Evolutionary conservation across 1,139 yeast genomes (phyloP).

Genomic region (Saccharomyces uvarum): DNA sequence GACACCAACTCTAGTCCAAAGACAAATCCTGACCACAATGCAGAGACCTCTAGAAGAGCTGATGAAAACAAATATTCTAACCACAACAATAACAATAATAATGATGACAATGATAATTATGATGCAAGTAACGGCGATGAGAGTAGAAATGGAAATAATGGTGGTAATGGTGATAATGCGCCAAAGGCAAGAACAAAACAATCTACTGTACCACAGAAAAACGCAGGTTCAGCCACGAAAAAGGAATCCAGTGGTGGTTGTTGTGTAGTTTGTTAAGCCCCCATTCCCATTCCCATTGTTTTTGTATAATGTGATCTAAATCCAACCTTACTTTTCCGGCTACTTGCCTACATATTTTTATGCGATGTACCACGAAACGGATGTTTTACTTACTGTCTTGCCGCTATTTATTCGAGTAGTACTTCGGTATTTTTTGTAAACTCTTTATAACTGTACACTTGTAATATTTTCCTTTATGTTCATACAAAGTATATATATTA

Average conservation of each 20-base stretch:
- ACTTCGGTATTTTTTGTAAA: neutral
- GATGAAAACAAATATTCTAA: neutral
- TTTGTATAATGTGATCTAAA: neutral
- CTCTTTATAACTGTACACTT: neutral
- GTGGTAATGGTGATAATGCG: neutral
- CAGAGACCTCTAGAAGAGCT: neutral
- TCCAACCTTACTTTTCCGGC: neutral
- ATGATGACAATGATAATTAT: neutral
- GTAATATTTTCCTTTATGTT: neutral
- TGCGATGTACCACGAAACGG: neutral
- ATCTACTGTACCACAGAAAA: conserved; percentile 10
- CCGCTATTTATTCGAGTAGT: neutral
- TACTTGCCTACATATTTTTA: neutral
- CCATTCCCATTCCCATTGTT: neutral
- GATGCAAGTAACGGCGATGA: conserved; percentile 1
- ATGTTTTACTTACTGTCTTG: neutral
- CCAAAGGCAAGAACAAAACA: neutral
- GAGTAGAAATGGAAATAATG: neutral
- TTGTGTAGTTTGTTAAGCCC: conserved; percentile 15
- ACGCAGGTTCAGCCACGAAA: conserved; percentile 5
- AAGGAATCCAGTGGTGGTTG: conserved; percentile 19
- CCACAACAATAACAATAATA: neutral
- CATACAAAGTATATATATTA: neutral
- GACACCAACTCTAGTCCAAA: neutral
- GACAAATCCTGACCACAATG: neutral